Conservation (phyloP, 2,329 filamentous ascomycete species). For the Colletotrichum shisoi region DNA sequence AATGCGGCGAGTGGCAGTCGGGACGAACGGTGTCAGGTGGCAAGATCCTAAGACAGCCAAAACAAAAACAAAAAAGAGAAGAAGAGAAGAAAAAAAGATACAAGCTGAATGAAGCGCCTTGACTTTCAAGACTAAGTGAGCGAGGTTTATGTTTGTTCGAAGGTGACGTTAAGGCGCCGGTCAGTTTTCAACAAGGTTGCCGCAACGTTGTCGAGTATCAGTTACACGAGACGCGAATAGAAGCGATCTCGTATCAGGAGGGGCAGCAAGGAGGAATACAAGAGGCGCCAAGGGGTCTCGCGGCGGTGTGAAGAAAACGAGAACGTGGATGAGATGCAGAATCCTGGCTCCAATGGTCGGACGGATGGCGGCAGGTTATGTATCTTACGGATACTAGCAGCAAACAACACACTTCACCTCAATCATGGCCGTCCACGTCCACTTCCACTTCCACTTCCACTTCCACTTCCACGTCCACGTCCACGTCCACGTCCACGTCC, state of each 20-base stretch:
- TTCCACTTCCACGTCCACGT: background rate
- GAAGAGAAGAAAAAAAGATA: background rate
- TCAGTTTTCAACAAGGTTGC: background rate
- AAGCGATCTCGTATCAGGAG: slow-evolving; percentile 18
- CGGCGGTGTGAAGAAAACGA: slow-evolving; percentile 29
- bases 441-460: background rate
- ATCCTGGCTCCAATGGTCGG: slow-evolving; percentile 2
- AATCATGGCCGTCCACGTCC: background rate
- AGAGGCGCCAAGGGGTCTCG: slow-evolving; percentile 3
- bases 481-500: background rate
- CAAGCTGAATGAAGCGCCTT: background rate
- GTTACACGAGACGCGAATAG: slow-evolving; percentile 11
- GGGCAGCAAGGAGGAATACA: background rate
- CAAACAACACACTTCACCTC: slow-evolving; percentile 25
- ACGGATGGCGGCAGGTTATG: slow-evolving; percentile 33
- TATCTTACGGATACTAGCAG: slow-evolving; percentile 39
- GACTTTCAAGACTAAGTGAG: background rate
- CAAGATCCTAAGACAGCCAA: background rate
- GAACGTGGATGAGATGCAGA: background rate
- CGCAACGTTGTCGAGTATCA: slow-evolving; percentile 14
- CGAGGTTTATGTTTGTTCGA: too few relatives aligned
- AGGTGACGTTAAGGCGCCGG: background rate
- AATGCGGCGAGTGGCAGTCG: slow-evolving; percentile 26
- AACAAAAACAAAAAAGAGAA: background rate
- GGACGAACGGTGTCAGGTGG: slow-evolving; percentile 31